phyloP scores from a whole-genome alignment of 352 stramenopile species.

The Phytophthora uliginosa region DNA sequence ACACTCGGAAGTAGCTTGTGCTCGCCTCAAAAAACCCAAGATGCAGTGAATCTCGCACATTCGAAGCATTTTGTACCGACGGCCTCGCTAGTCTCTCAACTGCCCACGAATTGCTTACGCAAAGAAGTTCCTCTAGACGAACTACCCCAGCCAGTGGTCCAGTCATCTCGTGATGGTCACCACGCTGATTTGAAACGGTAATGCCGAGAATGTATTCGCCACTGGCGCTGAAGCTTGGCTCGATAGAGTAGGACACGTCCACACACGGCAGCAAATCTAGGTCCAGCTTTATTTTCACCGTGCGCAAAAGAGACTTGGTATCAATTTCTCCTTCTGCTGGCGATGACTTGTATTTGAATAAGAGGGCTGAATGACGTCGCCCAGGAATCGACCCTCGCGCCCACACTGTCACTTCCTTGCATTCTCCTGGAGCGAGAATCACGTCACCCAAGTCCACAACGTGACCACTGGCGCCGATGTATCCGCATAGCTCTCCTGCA shows the following conservation, averaged over 20 bases:
- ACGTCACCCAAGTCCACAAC: conserved; percentile 70
- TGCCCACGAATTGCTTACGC: conserved; percentile 72
- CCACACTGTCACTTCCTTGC: conserved; percentile 62
- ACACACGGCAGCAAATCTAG: conserved; percentile 71
- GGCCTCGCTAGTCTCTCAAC: conserved; percentile 54
- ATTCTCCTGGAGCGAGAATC: conserved; percentile 62
- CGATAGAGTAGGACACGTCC: conserved; percentile 70
- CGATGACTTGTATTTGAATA: conserved; percentile 76
- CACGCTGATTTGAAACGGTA: conserved; percentile 67
- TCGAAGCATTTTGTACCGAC: not conserved
- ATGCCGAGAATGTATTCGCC: conserved; percentile 84
- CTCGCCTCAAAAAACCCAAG: conserved; percentile 80
- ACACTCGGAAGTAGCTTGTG: conserved; percentile 84
- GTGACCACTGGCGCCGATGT: conserved; percentile 74
- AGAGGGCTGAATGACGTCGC: conserved; percentile 55
- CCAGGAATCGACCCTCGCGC: conserved; percentile 49
- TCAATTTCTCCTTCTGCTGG: conserved; percentile 28
- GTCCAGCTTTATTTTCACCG: conserved; percentile 68
- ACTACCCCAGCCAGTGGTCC: conserved; percentile 42
- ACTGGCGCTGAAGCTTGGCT: conserved; percentile 68
- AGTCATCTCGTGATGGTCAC: conserved; percentile 36
- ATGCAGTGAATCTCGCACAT: conserved; percentile 44
- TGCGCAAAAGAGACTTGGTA: conserved; percentile 35
- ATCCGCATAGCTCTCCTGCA: conserved; percentile 44
- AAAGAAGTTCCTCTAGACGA: conserved; percentile 64